phyloP scores from a whole-genome alignment of 1,284 basidiomycete genomes.

The Melampsora abietis-canadensis region DNA sequence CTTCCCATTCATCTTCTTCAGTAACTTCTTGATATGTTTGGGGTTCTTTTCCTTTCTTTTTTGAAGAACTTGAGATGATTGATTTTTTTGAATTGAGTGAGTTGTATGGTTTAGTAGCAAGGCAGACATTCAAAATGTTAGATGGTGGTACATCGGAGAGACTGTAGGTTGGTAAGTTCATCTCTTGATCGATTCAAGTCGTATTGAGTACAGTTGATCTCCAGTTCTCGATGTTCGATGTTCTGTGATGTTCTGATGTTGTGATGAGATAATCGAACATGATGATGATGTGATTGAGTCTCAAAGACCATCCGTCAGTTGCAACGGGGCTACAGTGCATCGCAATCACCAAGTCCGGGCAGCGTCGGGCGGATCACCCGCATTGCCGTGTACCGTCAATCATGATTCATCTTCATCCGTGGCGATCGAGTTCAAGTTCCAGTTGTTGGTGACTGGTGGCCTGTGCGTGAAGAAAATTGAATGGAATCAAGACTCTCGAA shows the following conservation, averaged over 20 bases:
- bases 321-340: not conserved
- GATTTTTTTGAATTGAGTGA: not conserved
- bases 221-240: too few species aligned
- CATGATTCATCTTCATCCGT: too few species aligned
- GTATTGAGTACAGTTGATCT: too few species aligned
- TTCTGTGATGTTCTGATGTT: not conserved
- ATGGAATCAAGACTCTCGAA: too few species aligned
- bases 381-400: too few species aligned
- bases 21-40: not conserved
- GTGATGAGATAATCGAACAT: not conserved
- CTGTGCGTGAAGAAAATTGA: too few species aligned
- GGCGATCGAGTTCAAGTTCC: too few species aligned
- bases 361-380: too few species aligned
- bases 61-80: not conserved
- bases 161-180: constrained; percentile 38
- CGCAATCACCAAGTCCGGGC: not conserved
- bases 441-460: too few species aligned
- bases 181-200: not conserved
- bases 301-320: too few species aligned
- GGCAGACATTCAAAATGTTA: constrained; percentile 35
- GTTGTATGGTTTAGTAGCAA: constrained; percentile 5
- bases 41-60: constrained; percentile 19
- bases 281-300: not conserved
- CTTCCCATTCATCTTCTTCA: constrained; percentile 29
- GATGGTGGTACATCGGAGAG: constrained; percentile 29